Conservation (phyloP, 1,284 basidiomycete genomes). For the Marasmius tenuissimus region DNA sequence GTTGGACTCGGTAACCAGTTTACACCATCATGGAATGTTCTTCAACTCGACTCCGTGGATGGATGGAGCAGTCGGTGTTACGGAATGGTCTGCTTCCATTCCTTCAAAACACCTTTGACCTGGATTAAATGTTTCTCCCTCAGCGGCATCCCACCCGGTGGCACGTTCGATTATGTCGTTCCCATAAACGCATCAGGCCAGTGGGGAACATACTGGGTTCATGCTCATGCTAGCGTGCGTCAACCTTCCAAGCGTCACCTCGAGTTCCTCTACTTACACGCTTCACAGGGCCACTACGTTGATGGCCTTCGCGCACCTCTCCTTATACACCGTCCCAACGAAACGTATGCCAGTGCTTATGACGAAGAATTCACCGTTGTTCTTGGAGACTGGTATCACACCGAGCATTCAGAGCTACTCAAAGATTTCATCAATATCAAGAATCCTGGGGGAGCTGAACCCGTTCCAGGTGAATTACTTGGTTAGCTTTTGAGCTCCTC, state of each 20-base stretch:
- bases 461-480: conserved; percentile 65
- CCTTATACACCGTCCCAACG: conserved; percentile 66
- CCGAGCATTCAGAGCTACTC: conserved; percentile 65
- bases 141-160: conserved; percentile 82
- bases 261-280: neutral
- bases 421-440: conserved; percentile 72
- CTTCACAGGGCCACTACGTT: conserved; percentile 72
- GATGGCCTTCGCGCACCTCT: conserved; percentile 83
- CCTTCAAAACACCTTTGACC: neutral
- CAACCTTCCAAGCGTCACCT: conserved; percentile 12
- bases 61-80: conserved; percentile 83
- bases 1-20: conserved; percentile 58
- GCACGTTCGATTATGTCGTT: conserved; percentile 78
- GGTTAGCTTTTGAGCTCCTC: neutral
- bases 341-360: conserved; percentile 59
- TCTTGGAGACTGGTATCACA: conserved; percentile 85
- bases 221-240: conserved; percentile 64
- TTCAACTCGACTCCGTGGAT: conserved; percentile 86
- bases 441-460: conserved; percentile 86
- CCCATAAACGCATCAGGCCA: conserved; percentile 73
- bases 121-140: neutral
- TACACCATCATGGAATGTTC: conserved; percentile 93
- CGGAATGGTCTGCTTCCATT: conserved; percentile 71
- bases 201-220: conserved; percentile 90
- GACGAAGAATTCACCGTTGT: conserved; percentile 92